Conservation (phyloP, 306 rosid species). For the Mucuna pruriens region DNA sequence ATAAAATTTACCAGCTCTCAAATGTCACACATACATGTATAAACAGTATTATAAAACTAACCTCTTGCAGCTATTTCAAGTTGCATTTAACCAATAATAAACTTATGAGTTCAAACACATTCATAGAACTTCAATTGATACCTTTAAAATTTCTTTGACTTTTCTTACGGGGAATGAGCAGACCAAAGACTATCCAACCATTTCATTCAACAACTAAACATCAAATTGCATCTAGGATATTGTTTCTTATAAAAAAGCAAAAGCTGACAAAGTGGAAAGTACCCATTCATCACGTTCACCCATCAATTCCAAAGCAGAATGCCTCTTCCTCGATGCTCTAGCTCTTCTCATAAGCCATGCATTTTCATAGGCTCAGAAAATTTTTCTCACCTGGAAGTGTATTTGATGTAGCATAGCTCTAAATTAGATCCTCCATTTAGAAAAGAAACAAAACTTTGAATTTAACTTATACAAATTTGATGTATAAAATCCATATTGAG, state of each 20-base stretch:
- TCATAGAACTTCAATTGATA: too few relatives aligned
- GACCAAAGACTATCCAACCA: not conserved
- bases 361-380: too few relatives aligned
- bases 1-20: too few relatives aligned
- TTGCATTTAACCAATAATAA: too few relatives aligned
- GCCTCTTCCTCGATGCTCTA: conserved; percentile 82
- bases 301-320: conserved; percentile 87
- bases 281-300: conserved; percentile 94
- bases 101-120: too few relatives aligned
- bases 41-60: too few relatives aligned
- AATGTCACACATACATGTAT: too few relatives aligned
- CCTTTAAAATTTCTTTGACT: too few relatives aligned
- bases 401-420: not conserved
- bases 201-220: conserved; percentile 2
- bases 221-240: not conserved
- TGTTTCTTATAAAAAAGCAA: conserved; percentile 7
- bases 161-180: not conserved
- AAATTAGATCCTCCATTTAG: conserved; percentile 6
- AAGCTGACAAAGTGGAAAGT: not conserved
- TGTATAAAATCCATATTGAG: conserved; percentile 26
- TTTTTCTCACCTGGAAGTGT: too few relatives aligned
- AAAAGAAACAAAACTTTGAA: not conserved
- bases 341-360: conserved; percentile 78
- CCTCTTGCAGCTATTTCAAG: too few relatives aligned
- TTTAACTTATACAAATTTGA: conserved; percentile 8